These are phyloP conservation scores for Barbarea vulgaris DNA, from an alignment of 345 rosid species.

Conservation along the genomic window DNA sequence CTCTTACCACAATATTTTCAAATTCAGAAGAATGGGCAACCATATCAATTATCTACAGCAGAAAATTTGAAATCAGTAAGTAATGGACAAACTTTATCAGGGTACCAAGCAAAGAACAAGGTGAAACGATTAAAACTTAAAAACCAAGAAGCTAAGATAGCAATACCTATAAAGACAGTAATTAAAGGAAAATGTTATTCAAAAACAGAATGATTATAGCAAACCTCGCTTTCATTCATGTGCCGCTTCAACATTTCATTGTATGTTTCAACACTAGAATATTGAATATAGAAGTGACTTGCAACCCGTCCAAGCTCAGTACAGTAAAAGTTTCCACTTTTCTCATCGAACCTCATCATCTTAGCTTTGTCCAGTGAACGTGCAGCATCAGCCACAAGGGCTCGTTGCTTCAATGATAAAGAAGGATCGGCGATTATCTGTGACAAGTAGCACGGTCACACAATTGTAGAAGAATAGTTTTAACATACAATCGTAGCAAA, in stretches of 20 bases:
- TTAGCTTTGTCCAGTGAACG: constrained; percentile 96
- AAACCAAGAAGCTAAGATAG: neutral
- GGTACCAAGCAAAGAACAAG: constrained; percentile 18
- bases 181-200: constrained; percentile 1
- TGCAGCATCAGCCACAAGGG: constrained; percentile 93
- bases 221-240: constrained; percentile 96
- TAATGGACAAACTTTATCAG: neutral
- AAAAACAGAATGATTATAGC: constrained; percentile 27
- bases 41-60: constrained; percentile 82
- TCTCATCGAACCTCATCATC: constrained; percentile 99
- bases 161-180: neutral
- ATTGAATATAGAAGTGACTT: constrained; percentile 96
- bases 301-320: constrained; percentile 99
- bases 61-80: constrained; percentile 28
- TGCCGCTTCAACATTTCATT: constrained; percentile 89
- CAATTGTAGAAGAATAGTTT: constrained; percentile 34
- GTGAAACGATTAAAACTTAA: neutral
- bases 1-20: constrained; percentile 95
- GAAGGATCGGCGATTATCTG: constrained; percentile 95
- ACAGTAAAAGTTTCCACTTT: constrained; percentile 96
- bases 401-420: constrained; percentile 79
- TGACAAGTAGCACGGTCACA: constrained; percentile 30
- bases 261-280: constrained; percentile 97
- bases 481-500: constrained; percentile 13
- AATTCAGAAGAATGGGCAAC: constrained; percentile 97